Conservation (phyloP, 1,284 basidiomycete genomes). For the Apiotrichum porosum region DNA sequence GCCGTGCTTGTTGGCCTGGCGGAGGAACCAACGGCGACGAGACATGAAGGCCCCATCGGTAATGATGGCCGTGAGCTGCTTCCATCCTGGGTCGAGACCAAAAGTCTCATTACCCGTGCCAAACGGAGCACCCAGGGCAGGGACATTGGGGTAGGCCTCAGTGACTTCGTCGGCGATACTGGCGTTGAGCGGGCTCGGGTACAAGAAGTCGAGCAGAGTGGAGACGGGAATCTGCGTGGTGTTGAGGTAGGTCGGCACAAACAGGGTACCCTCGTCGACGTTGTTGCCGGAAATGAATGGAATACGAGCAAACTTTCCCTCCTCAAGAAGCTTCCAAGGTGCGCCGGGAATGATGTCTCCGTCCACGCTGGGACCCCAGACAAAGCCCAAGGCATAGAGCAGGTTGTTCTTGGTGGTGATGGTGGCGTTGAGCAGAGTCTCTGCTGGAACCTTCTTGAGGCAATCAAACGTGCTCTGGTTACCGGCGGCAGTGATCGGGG, state of each 20-base stretch:
- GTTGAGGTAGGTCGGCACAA: constrained; percentile 25
- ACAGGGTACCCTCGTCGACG: constrained; percentile 41
- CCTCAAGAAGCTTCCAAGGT: constrained; percentile 29
- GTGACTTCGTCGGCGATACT: constrained; percentile 16
- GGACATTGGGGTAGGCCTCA: constrained; percentile 25
- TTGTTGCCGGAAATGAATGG: constrained; percentile 46
- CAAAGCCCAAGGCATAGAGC: background rate
- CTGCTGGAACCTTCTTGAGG: constrained; percentile 28
- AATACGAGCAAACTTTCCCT: constrained; percentile 35
- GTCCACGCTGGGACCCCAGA: constrained; percentile 31
- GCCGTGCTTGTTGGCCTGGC: constrained; percentile 24
- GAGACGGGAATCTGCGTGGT: background rate
- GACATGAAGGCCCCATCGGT: constrained; percentile 34
- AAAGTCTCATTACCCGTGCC: constrained; percentile 41
- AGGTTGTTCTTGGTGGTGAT: constrained; percentile 11
- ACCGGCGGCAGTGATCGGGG: constrained; percentile 11
- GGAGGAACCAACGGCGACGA: constrained; percentile 27
- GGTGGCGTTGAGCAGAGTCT: constrained; percentile 27
- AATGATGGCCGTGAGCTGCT: constrained; percentile 25
- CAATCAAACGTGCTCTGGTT: constrained; percentile 16
- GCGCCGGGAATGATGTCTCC: constrained; percentile 39
- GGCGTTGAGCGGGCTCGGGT: constrained; percentile 11
- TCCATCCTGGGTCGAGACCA: constrained; percentile 21
- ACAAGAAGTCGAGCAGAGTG: background rate
- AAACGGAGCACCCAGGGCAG: constrained; percentile 30